Evolutionary conservation across 1,284 basidiomycete genomes (phyloP).

Genomic region (Hymenochaete sp.): DNA sequence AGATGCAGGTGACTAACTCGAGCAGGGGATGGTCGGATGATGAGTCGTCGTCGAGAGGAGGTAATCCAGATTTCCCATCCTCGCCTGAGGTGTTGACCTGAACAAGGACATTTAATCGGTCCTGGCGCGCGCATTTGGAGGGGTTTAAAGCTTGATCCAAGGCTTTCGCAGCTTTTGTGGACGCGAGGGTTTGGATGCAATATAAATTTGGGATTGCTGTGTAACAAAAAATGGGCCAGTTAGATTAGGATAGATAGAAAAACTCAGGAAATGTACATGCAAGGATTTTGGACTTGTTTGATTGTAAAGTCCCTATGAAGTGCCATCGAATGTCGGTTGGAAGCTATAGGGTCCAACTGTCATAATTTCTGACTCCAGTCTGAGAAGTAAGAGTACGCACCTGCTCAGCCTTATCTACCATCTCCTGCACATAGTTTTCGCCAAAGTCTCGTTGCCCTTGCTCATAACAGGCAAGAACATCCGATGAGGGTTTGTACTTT

Average conservation of each 20-base stretch:
- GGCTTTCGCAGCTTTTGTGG: slow-evolving; percentile 73
- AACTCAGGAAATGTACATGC: slow-evolving; percentile 49
- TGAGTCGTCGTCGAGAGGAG: slow-evolving; percentile 36
- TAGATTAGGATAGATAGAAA: neutral
- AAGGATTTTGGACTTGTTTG: slow-evolving; percentile 90
- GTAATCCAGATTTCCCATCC: slow-evolving; percentile 79
- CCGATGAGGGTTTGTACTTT: slow-evolving; percentile 86
- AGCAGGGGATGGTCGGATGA: slow-evolving; percentile 39
- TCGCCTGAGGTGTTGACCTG: slow-evolving; percentile 96
- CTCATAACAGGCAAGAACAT: slow-evolving; percentile 78
- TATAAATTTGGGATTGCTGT: slow-evolving; percentile 84
- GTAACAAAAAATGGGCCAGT: slow-evolving; percentile 6
- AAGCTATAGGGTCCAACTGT: slow-evolving; percentile 39
- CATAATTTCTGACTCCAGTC: neutral
- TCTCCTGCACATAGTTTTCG: slow-evolving; percentile 95
- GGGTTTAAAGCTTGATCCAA: slow-evolving; percentile 71
- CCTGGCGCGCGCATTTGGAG: too few relatives aligned
- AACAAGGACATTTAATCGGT: slow-evolving; percentile 70
- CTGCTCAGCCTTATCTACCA: slow-evolving; percentile 79
- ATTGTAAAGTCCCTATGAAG: slow-evolving; percentile 92
- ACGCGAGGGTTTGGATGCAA: slow-evolving; percentile 87
- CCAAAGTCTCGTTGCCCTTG: slow-evolving; percentile 86
- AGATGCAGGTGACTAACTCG: slow-evolving; percentile 64
- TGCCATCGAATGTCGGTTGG: slow-evolving; percentile 89
- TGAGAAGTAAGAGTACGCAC: slow-evolving; percentile 36